These are phyloP conservation scores for Aspergillus nidulans DNA, from an alignment of 495 filamentous ascomycete species.

Conservation along the genomic window DNA sequence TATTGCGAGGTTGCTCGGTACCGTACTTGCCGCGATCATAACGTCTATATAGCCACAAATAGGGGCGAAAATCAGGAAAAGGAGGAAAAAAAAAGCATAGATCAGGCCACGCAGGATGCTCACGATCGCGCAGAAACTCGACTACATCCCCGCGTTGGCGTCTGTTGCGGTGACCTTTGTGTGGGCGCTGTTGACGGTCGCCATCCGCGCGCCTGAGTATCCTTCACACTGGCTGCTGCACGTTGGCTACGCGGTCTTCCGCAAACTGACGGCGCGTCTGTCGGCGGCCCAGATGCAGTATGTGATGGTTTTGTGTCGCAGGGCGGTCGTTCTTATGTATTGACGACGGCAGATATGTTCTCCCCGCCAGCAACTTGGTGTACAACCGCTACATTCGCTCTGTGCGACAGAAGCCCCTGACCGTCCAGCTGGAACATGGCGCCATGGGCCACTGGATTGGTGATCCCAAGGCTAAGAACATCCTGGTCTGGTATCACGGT, in stretches of 20 bases:
- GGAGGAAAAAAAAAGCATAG: background rate
- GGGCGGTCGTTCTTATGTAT: background rate
- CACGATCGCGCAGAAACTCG: conserved; percentile 30
- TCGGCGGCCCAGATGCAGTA: conserved; percentile 32
- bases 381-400: conserved; percentile 46
- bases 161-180: conserved; percentile 26
- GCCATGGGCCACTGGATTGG: conserved; percentile 59
- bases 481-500: conserved; percentile 60
- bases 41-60: background rate
- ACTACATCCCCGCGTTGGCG: conserved; percentile 31
- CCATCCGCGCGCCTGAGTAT: conserved; percentile 32
- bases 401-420: conserved; percentile 37
- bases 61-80: background rate
- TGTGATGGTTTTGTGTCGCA: background rate
- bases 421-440: conserved; percentile 48
- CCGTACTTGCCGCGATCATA: background rate
- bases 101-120: conserved; percentile 12
- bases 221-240: conserved; percentile 34
- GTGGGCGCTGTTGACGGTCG: conserved; percentile 29
- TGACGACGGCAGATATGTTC: conserved; percentile 14
- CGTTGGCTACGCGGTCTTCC: conserved; percentile 36
- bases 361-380: conserved; percentile 41
- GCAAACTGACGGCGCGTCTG: conserved; percentile 30
- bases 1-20: background rate
- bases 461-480: conserved; percentile 44